phyloP scores from a whole-genome alignment of 148 eudicot genomes.

The Camellia lanceoleosa region DNA sequence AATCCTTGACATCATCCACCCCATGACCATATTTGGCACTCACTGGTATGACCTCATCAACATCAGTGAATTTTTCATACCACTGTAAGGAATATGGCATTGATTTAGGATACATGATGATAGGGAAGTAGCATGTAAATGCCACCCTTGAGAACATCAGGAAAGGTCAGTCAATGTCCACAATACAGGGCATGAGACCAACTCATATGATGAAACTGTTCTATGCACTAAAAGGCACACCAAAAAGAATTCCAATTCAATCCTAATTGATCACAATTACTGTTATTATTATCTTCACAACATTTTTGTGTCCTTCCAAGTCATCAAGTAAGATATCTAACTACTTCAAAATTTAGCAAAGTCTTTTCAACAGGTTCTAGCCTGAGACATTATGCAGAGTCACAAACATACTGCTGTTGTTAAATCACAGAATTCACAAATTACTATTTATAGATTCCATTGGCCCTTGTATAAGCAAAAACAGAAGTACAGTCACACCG shows the following conservation, averaged over 20 bases:
- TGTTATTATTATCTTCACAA: neutral
- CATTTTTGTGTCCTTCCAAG: neutral
- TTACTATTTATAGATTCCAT: neutral
- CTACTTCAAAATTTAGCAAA: neutral
- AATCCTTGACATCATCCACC: slow-evolving; percentile 89
- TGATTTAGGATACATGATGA: slow-evolving; percentile 10
- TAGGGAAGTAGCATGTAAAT: neutral
- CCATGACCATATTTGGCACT: slow-evolving; percentile 98
- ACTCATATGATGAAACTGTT: neutral
- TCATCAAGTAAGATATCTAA: neutral
- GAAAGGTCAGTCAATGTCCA: neutral
- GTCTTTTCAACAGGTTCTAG: neutral
- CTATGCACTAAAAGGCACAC: neutral
- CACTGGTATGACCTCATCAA: slow-evolving; percentile 96
- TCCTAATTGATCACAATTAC: neutral
- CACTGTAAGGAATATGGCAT: slow-evolving; percentile 48
- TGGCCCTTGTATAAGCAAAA: slow-evolving; percentile 1
- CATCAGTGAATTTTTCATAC: slow-evolving; percentile 90
- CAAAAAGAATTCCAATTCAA: neutral
- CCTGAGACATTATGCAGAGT: neutral
- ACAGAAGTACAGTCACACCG: neutral
- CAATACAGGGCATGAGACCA: neutral
- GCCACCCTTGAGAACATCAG: neutral
- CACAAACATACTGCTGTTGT: neutral
- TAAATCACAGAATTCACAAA: neutral